Evolutionary conservation across 805 yeast genomes (phyloP), one percentile per base, ranked within the genome.

Genomic region (Starmerella powellii): DNA sequence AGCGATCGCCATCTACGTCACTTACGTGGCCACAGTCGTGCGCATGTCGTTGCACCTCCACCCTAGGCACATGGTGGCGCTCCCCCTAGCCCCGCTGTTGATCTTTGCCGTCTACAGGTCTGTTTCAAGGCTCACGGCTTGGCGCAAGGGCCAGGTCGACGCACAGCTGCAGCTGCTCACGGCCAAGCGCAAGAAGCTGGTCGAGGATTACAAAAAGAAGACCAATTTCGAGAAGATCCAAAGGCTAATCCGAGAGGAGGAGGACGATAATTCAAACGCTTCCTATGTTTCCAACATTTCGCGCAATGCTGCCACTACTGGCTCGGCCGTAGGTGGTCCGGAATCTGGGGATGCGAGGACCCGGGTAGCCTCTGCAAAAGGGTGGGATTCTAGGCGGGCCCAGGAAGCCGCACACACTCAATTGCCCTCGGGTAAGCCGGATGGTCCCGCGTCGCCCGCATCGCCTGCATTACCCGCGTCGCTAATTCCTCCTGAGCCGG

Each of bases 161-260:
- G 49, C 47, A 26, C 34, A 44, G 20, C 50, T 71, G 35, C 59
- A 61, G 41, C 41, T 46, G 11, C 58, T 76, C 40, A 60, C 63
- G 42, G 64, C 63, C 19, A 58, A 65, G 36, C 84, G 78, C 46
- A 63, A 64, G 42, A 60, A 60, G 20, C 75, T 76, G 56, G 68
- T 81, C 37, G 80, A 78, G 18, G 81, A 76, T 47, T 64, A 81
- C 60, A 82, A 82, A 60, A 66, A 71, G 43, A 68, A 74, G 54
- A 81, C 94, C 13, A 80, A 82, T 50, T 88, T 75, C 59, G 72
- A 80, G 53, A 70, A 78, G 12, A 82, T 95, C 1, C 77, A 76
- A 59, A 76, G 80, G n/a, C 66, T 87, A 35, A 63, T 87, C 34
- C 72, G 70, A 39, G 68, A 86, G 50, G 83, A 80, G 13, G 70